Evolutionary conservation across 371 early-diverging fungal genomes (phyloP).

Genomic region (Blakeslea trispora): DNA sequence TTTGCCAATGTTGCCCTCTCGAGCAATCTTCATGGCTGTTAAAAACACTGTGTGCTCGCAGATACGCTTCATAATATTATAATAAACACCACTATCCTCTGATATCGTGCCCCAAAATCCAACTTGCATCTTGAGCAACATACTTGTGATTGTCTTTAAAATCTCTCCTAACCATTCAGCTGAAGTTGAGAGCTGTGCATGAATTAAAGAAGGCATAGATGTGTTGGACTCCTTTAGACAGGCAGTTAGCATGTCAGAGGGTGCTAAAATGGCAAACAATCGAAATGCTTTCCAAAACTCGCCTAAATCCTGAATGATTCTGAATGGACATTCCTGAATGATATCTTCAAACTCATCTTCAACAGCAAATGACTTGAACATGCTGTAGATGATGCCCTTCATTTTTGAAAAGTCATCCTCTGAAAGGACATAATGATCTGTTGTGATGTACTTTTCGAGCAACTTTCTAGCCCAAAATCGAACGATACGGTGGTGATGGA

Average conservation of each 20-base stretch:
- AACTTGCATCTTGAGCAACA: slow-evolving; percentile 32
- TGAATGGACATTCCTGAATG: slow-evolving; percentile 4
- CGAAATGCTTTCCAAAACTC: slow-evolving; percentile 45
- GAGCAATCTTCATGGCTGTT: slow-evolving; percentile 37
- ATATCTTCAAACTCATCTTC: slow-evolving; percentile 7
- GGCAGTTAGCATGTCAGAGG: slow-evolving; percentile 7
- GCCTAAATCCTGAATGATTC: slow-evolving; percentile 17
- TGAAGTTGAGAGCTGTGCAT: slow-evolving; percentile 17
- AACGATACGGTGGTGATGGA: slow-evolving; percentile 38
- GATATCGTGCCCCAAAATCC: slow-evolving; percentile 29
- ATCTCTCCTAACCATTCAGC: slow-evolving; percentile 33
- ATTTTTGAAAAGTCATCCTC: slow-evolving; percentile 9
- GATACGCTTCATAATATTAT: slow-evolving; percentile 32
- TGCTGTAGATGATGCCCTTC: slow-evolving; percentile 9
- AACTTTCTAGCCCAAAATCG: slow-evolving; percentile 47
- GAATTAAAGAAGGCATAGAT: slow-evolving; percentile 21
- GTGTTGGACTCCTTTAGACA: slow-evolving; percentile 17
- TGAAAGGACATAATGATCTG: slow-evolving; percentile 15
- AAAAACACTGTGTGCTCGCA: slow-evolving; percentile 39
- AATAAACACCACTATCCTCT: slow-evolving; percentile 10
- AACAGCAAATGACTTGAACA: slow-evolving; percentile 12
- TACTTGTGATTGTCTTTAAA: slow-evolving; percentile 31
- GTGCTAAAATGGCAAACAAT: slow-evolving; percentile 10
- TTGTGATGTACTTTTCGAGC: slow-evolving; percentile 30
- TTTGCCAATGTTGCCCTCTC: slow-evolving; percentile 33